Conservation (phyloP, 2,329 filamentous ascomycete species). For the Nigrograna mackinnonii region DNA sequence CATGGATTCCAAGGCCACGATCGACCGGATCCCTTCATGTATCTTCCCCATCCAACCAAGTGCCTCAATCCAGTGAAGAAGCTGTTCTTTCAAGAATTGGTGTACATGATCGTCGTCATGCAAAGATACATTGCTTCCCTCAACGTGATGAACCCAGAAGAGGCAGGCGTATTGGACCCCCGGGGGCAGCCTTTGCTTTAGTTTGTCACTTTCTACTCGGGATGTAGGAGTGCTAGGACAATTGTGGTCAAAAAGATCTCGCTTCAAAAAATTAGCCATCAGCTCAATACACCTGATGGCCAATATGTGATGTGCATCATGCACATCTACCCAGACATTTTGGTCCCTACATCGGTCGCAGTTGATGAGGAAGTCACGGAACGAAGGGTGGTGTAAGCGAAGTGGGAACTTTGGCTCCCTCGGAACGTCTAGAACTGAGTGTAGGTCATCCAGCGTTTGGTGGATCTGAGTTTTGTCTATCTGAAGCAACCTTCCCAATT, state of each 20-base stretch:
- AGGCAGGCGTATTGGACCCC: constrained; percentile 32
- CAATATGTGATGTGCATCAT: constrained; percentile 24
- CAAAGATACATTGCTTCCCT: constrained; percentile 13
- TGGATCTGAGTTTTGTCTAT: background rate
- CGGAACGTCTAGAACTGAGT: constrained; percentile 18
- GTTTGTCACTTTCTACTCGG: background rate
- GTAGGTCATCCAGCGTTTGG: constrained; percentile 27
- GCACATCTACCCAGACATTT: constrained; percentile 38
- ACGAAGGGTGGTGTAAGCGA: constrained; percentile 26
- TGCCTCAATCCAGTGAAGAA: constrained; percentile 49
- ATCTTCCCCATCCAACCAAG: constrained; percentile 32
- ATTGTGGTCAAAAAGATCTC: constrained; percentile 36
- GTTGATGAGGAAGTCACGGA: constrained; percentile 16
- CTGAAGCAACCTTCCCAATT: background rate
- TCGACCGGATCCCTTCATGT: no score
- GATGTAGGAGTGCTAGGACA: constrained; percentile 18
- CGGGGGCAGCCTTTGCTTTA: constrained; percentile 1
- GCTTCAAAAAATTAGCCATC: constrained; percentile 27
- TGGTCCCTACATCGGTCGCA: constrained; percentile 14
- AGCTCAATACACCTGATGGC: constrained; percentile 35
- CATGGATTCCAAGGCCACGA: no score
- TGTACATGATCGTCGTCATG: constrained; percentile 23
- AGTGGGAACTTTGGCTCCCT: constrained; percentile 26
- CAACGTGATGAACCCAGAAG: constrained; percentile 28
- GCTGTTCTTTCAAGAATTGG: constrained; percentile 36